phyloP scores from a whole-genome alignment of 2,329 filamentous ascomycete species.

The Sporothrix dimorphospora region DNA sequence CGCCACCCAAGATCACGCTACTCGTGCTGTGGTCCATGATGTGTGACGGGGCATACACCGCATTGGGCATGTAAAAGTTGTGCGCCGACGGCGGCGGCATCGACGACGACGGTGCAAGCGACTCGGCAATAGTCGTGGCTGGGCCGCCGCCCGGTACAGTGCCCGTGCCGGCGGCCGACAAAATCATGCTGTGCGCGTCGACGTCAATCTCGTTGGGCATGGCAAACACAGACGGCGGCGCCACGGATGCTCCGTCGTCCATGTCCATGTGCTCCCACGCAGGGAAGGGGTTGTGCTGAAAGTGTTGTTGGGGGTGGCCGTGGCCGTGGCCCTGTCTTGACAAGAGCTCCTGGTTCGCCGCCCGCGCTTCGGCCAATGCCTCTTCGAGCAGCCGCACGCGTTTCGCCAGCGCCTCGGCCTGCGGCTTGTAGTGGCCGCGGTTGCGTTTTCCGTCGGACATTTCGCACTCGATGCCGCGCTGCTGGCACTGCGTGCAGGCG shows the following conservation, averaged over 20 bases:
- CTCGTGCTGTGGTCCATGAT: slow-evolving; percentile 9
- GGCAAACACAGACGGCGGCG: neutral
- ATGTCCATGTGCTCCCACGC: slow-evolving; percentile 22
- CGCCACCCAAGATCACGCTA: neutral
- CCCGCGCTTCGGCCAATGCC: slow-evolving; percentile 26
- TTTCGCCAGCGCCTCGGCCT: slow-evolving; percentile 28
- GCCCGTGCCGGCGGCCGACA: neutral
- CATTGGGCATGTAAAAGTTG: neutral
- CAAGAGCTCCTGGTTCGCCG: slow-evolving; percentile 19
- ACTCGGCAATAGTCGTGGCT: slow-evolving; percentile 16
- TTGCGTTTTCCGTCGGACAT: slow-evolving; percentile 31
- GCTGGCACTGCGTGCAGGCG: slow-evolving; percentile 27
- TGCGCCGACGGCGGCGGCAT: slow-evolving; percentile 19
- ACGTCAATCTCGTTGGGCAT: neutral
- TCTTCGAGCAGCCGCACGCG: slow-evolving; percentile 23
- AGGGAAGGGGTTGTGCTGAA: neutral
- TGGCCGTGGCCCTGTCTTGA: neutral
- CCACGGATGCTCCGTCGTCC: slow-evolving; percentile 13
- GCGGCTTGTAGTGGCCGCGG: slow-evolving; percentile 31
- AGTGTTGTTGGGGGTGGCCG: slow-evolving; percentile 8
- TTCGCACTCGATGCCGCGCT: slow-evolving; percentile 28
- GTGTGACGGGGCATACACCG: neutral
- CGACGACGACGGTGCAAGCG: slow-evolving; percentile 17
- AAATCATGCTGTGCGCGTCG: slow-evolving; percentile 16
- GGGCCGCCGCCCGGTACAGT: too few relatives aligned